Percentiles rank a stretch among this genome's conserved stretches.
These are phyloP conservation scores for Chlorella sp. DNA, from an alignment of 139 green algal species.

Conservation along the genomic window DNA sequence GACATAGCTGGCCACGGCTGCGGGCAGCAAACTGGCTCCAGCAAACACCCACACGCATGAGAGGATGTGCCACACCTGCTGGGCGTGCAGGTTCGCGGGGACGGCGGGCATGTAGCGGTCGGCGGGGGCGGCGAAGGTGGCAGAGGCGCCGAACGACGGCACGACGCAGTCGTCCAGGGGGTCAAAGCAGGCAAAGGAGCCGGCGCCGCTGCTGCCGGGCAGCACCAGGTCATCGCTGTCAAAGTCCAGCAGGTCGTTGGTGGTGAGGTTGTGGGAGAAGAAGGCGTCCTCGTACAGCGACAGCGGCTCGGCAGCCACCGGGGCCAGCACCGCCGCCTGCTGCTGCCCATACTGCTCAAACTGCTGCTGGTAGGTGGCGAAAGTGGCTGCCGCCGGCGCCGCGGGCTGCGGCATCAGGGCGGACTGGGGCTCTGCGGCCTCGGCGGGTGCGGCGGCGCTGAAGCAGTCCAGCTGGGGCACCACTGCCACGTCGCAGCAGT, in stretches of 20 bases:
- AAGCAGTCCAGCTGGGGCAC: slow-evolving; percentile 19
- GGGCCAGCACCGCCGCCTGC: not conserved
- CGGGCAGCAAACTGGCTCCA: too few relatives aligned
- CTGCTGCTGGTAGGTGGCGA: not conserved
- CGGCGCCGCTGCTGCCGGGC: not conserved
- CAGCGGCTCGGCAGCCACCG: not conserved
- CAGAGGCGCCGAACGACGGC: slow-evolving; percentile 18
- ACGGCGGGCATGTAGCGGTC: not conserved
- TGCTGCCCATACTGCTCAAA: not conserved
- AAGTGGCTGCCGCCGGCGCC: not conserved
- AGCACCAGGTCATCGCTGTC: slow-evolving; percentile 27
- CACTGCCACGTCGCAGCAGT: slow-evolving; percentile 32
- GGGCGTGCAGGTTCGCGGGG: not conserved
- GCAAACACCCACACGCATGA: not conserved
- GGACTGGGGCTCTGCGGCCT: not conserved
- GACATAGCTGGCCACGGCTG: too few relatives aligned
- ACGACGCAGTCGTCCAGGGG: slow-evolving; percentile 38
- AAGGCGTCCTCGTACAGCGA: slow-evolving; percentile 29
- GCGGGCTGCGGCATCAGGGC: not conserved
- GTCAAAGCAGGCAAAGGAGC: slow-evolving; percentile 26
- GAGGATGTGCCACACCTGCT: not conserved
- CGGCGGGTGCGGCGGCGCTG: not conserved
- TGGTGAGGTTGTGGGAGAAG: slow-evolving; percentile 17
- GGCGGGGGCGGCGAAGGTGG: not conserved
- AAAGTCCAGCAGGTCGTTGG: slow-evolving; percentile 34